Conservation (phyloP, 108 stramenopile genomes). For the Discostella stelligeroides region DNA sequence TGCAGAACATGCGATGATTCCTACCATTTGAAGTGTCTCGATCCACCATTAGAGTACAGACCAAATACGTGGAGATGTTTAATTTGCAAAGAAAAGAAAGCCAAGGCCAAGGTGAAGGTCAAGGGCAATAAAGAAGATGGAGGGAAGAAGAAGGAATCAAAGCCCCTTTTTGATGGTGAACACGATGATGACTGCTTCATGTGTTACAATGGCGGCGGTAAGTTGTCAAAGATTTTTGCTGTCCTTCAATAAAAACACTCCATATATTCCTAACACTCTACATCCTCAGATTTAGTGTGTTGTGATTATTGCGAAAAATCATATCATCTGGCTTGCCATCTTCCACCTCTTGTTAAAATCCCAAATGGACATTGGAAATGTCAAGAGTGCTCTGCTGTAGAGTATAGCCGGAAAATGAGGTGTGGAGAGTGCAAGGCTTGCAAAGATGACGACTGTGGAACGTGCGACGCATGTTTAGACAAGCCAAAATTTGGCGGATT, state of each 20-base stretch:
- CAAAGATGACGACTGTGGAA: slow-evolving; percentile 41
- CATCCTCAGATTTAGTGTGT: slow-evolving; percentile 34
- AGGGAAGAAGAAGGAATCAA: slow-evolving; percentile 24
- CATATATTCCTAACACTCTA: slow-evolving; percentile 2
- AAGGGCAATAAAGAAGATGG: background rate
- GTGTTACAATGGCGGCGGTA: slow-evolving; percentile 48
- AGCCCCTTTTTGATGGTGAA: slow-evolving; percentile 40
- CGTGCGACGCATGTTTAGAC: slow-evolving; percentile 31
- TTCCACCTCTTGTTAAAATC: slow-evolving; percentile 39
- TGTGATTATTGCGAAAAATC: slow-evolving; percentile 50
- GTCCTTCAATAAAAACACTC: background rate
- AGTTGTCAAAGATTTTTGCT: slow-evolving; percentile 3
- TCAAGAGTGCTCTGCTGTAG: slow-evolving; percentile 46
- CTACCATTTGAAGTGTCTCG: slow-evolving; percentile 45
- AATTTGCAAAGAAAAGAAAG: slow-evolving; percentile 23
- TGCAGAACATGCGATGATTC: slow-evolving; percentile 39
- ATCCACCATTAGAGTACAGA: slow-evolving; percentile 34
- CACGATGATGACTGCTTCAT: slow-evolving; percentile 52
- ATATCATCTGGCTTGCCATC: slow-evolving; percentile 42
- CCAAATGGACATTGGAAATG: slow-evolving; percentile 48
- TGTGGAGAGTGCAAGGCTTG: slow-evolving; percentile 52
- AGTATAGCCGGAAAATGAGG: slow-evolving; percentile 37
- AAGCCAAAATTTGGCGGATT: slow-evolving; percentile 49
- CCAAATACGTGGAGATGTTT: slow-evolving; percentile 34
- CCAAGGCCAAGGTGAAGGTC: slow-evolving; percentile 11